Evolutionary conservation across 2,329 filamentous ascomycete genomes (phyloP), one percentile per base, ranked within the genome.

Genomic region (Dendryphion nanum): DNA sequence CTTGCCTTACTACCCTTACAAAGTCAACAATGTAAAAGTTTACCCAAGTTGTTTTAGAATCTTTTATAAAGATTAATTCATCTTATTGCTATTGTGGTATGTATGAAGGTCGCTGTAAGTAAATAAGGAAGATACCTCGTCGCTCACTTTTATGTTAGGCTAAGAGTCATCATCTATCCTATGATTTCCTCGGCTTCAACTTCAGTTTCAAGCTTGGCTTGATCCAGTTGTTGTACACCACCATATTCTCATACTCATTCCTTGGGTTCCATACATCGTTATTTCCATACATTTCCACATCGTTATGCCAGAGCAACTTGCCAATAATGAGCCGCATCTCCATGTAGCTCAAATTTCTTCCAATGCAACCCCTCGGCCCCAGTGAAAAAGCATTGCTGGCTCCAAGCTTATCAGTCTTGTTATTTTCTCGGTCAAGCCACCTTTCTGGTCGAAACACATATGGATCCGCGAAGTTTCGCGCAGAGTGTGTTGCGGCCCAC

Each of bases 391-490:
- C 34, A 19, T 47, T 38, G 24, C 41, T 47, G 12, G 49, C 49
- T 7, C 30, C 36, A 6, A 48, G 39, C 26, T 51, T 45, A 23
- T 51, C 46, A 3, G 24, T 26, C 4, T 5, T 39, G 21, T 46
- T 43, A n/a, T n/a, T n/a, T n/a, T n/a, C n/a, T 13, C 38, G 39
- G 33, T 47, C 49, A 3, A 58, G 35, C 55, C 54, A 59, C 5
- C 55, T 49, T 35, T 52, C 48, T 2, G 55, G 54, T 1, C 40
- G 28, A 37, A 52, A 59, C 3, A 40, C 37, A 15, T 51, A 44
- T 2, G 51, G 48, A 18, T 47, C 42, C 8, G 19, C 18, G 33
- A 48, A 53, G 23, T 50, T 51, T 5, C 32, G 38, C 29, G 12
- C 31, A 13, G 40, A 38, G 35, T 40, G 26, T 12, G 38, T 45